Percentiles rank a stretch among this genome's conserved stretches.
These are phyloP conservation scores for Rhynchospora breviuscula DNA, from an alignment of 176 grass and related monocot species.

Conservation along the genomic window DNA sequence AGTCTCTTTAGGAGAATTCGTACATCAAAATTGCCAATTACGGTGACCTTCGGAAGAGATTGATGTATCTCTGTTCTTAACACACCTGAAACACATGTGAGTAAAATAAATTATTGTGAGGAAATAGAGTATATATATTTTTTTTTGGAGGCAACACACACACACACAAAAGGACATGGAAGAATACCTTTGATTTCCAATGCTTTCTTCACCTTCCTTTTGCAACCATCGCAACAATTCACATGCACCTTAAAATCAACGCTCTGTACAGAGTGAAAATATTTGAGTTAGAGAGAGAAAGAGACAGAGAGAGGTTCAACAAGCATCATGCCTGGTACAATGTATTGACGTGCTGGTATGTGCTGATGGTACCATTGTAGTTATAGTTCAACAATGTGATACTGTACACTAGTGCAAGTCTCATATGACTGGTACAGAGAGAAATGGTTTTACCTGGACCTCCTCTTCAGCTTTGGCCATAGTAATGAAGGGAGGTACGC, in stretches of 20 bases:
- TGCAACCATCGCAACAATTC: conserved; percentile 91
- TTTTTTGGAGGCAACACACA: not conserved
- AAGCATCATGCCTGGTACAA: not conserved
- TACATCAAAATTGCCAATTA: conserved; percentile 63
- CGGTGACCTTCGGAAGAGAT: conserved; percentile 64
- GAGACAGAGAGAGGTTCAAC: not conserved
- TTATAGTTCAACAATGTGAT: not conserved
- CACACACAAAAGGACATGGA: not conserved
- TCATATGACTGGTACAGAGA: not conserved
- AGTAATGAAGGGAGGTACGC: not conserved
- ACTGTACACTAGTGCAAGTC: not conserved
- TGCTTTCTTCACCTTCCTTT: conserved; percentile 88
- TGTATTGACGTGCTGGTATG: not conserved
- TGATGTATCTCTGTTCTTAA: conserved; percentile 68
- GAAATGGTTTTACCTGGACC: not conserved
- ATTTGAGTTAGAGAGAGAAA: not conserved
- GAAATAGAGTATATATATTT: not conserved
- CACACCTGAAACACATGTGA: conserved; percentile 50
- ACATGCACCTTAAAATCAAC: conserved; percentile 88
- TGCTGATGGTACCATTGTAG: not conserved
- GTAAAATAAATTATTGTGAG: not conserved
- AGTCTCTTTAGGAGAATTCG: conserved; percentile 65
- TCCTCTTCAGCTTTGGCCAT: conserved; percentile 28
- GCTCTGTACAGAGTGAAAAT: conserved; percentile 38
- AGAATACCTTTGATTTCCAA: conserved; percentile 56